Evolutionary conservation across 768 basidiomycete species (phyloP), one percentile per base, ranked within the genome.

Genomic region (Cubamyces lactineus): DNA sequence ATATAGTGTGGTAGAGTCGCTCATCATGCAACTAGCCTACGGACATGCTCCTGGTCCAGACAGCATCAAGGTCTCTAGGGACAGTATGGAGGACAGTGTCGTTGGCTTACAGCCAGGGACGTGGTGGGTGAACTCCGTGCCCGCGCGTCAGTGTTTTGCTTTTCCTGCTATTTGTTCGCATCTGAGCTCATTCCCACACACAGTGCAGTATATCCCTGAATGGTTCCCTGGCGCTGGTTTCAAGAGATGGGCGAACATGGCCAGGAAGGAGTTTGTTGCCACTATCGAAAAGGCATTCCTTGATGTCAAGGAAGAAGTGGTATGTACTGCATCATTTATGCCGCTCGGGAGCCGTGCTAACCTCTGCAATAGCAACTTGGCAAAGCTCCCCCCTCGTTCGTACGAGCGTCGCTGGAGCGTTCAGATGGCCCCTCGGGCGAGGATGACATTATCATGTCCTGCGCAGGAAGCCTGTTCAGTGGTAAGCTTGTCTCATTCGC

Each of bases 61-160:
- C 1, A 78, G 75, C 63, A 69, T 84, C 26, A 58, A 67, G 0
- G 66, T 77, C 4, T 80, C 78, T 0, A 75, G 80, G 24, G 63
- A 73, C 9, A 77, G 78, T 3, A 65, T 76, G 11, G 59, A 72
- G 2, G 67, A 68, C 2, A 65, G 78, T 24, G 66, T 64, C 9
- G 16, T 40, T 4, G 78, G 79, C 0, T 65, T 73, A 0, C 62
- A 75, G 13, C 78, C 78, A 2, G 82, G 80, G 5, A 59, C 71
- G 19, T 82, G 77, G 62, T 67, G 81, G 3, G 80, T 85, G 4
- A 80, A 84, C 52, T 19, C 55, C 13, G 38, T 74, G 24, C 71
- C 73, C 17, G 26, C 50, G 12, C 57, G 61, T 62, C 34, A 23
- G 61, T 47, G 13, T n/a, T n/a, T n/a, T n/a, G 6, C 17, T 1